These are phyloP conservation scores for Stachybotrys chlorohalonatus DNA, from an alignment of 2,329 filamentous ascomycete species.

Conservation along the genomic window DNA sequence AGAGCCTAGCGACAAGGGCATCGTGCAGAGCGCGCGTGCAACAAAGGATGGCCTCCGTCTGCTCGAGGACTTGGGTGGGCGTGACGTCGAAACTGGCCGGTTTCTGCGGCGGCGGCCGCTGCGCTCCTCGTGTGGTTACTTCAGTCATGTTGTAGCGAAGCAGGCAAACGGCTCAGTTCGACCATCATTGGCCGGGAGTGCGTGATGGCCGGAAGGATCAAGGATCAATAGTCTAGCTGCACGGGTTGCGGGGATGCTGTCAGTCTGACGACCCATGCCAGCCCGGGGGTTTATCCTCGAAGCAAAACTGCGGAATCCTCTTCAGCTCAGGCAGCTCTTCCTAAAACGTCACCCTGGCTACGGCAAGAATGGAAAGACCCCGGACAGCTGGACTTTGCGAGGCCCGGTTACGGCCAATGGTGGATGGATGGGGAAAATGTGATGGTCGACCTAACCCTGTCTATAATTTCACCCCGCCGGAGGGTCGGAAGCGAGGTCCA, in stretches of 20 bases:
- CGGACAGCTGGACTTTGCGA: background rate
- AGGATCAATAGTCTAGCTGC: background rate
- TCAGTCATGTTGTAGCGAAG: no score
- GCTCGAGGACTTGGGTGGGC: constrained; percentile 7
- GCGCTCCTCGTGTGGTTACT: background rate
- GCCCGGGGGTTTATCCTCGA: background rate
- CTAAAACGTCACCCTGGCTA: background rate
- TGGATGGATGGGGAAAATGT: background rate
- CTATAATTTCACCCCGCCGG: background rate
- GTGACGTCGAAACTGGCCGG: constrained; percentile 11
- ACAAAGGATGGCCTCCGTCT: constrained; percentile 23
- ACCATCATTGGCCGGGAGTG: no score
- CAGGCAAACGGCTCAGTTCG: no score
- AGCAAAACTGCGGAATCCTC: background rate
- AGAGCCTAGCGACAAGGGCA: constrained; percentile 8
- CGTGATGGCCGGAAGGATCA: background rate
- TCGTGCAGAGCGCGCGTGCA: constrained; percentile 11
- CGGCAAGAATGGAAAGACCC: background rate
- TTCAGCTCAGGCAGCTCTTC: background rate
- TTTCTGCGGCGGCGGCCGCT: constrained; percentile 5
- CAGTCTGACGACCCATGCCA: no score
- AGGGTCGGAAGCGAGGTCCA: background rate
- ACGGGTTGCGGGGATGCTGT: background rate
- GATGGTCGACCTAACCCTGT: background rate
- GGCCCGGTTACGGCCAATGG: background rate